A percentile compares a stretch with the other conserved stretches of the same genome.
phyloP scores from a whole-genome alignment of 306 rosid genomes.

The Arachis stenosperma region DNA sequence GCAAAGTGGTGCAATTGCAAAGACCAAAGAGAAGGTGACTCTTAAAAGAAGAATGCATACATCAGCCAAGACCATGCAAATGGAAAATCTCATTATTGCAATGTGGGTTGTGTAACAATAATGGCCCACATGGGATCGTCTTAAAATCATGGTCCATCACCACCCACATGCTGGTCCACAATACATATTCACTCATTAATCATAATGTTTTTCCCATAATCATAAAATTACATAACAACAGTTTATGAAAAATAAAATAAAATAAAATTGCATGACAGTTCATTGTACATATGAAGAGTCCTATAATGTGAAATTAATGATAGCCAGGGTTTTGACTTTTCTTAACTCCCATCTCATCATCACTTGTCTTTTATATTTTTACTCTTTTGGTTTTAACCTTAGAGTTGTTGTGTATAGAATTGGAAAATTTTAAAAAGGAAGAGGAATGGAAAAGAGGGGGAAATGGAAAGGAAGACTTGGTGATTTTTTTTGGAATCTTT shows the following conservation, averaged over 20 bases:
- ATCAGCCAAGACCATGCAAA: neutral
- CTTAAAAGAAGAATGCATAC: neutral
- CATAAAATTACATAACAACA: constrained; percentile 38
- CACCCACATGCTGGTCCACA: constrained; percentile 29
- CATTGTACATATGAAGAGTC: constrained; percentile 31
- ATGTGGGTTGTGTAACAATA: constrained; percentile 28
- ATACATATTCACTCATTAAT: constrained; percentile 39
- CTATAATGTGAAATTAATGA: constrained; percentile 24
- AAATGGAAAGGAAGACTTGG: too few species aligned
- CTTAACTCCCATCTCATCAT: neutral
- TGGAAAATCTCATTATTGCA: constrained; percentile 8
- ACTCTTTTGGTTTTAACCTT: neutral
- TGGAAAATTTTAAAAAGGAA: neutral
- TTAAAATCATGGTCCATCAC: constrained; percentile 44
- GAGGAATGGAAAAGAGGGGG: neutral
- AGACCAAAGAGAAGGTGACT: neutral
- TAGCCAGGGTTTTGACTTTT: constrained; percentile 43
- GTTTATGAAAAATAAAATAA: too few species aligned
- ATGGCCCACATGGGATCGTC: constrained; percentile 52
- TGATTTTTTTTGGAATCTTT: neutral
- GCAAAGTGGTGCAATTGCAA: neutral
- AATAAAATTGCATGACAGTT: too few species aligned
- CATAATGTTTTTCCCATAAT: constrained; percentile 50
- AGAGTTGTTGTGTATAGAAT: neutral
- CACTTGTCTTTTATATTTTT: neutral